Conservation (phyloP, 148 eudicot genomes). For the Linanthus parryae region DNA sequence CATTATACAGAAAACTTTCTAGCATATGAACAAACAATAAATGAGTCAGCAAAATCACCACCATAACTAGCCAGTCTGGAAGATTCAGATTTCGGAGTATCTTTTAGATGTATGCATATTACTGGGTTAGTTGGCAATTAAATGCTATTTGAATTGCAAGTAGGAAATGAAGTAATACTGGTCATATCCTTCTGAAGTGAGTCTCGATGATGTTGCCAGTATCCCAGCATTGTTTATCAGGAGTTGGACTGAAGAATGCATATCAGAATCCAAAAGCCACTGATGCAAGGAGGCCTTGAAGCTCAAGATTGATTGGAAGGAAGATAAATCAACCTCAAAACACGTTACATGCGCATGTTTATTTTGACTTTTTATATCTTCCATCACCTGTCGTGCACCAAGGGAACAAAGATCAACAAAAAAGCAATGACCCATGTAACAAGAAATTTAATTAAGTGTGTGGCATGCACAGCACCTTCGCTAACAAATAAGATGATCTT, state of each 20-base stretch:
- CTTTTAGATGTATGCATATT: too few relatives aligned
- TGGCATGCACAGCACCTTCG: constrained; percentile 36
- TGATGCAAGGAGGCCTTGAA: constrained; percentile 50
- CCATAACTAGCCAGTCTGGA: too few relatives aligned
- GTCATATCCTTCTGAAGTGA: constrained; percentile 65
- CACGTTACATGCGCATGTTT: constrained; percentile 56
- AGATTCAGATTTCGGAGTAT: too few relatives aligned
- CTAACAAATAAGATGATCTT: constrained; percentile 48
- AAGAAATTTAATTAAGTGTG: constrained; percentile 1
- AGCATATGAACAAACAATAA: too few relatives aligned
- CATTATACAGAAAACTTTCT: too few relatives aligned
- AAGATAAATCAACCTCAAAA: constrained; percentile 71
- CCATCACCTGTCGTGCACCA: constrained; percentile 38
- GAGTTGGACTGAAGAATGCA: constrained; percentile 83
- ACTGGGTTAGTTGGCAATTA: too few relatives aligned
- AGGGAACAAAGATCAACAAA: constrained; percentile 4
- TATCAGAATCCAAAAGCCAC: constrained; percentile 62
- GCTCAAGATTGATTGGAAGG: constrained; percentile 65
- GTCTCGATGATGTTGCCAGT: constrained; percentile 63
- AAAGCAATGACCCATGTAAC: too few relatives aligned
- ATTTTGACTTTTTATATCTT: constrained; percentile 42
- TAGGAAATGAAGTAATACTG: too few relatives aligned
- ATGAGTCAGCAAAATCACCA: too few relatives aligned
- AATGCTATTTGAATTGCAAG: too few relatives aligned
- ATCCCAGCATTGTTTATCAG: constrained; percentile 94